A percentile compares a stretch with the other conserved stretches of the same genome.
Evolutionary conservation across 257 asterid genomes (phyloP).

Genomic region (Solanum lycopersicoides): DNA sequence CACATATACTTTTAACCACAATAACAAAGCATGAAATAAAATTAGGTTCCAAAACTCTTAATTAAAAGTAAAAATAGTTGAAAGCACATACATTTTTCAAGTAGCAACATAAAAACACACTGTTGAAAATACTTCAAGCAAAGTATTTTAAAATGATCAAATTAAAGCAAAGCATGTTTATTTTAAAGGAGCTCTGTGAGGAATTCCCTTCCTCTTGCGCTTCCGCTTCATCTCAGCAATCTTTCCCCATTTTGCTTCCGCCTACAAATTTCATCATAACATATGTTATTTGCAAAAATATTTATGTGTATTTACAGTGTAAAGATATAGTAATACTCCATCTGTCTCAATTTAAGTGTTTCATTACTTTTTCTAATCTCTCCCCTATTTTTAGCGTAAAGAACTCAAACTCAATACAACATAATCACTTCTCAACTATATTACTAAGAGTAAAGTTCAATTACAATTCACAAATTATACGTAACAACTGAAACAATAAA

Average conservation of each 20-base stretch:
- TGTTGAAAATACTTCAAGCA: neutral
- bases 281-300: neutral
- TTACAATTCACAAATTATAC: neutral
- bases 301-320: neutral
- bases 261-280: neutral
- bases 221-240: neutral
- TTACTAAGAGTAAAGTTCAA: neutral
- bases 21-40: neutral
- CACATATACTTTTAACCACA: too few species aligned
- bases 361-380: neutral
- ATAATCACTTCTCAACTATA: neutral
- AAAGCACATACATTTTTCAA: neutral
- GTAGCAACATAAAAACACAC: neutral
- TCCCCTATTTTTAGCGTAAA: neutral
- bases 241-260: neutral
- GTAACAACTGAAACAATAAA: neutral
- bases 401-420: neutral
- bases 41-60: neutral
- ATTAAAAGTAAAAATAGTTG: neutral
- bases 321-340: neutral
- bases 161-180: neutral
- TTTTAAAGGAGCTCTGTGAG: neutral
- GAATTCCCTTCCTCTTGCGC: constrained; percentile 7
- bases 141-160: neutral
- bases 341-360: neutral